Evolutionary conservation across 1,284 basidiomycete species (phyloP).

Genomic region (Boletellus sp.): DNA sequence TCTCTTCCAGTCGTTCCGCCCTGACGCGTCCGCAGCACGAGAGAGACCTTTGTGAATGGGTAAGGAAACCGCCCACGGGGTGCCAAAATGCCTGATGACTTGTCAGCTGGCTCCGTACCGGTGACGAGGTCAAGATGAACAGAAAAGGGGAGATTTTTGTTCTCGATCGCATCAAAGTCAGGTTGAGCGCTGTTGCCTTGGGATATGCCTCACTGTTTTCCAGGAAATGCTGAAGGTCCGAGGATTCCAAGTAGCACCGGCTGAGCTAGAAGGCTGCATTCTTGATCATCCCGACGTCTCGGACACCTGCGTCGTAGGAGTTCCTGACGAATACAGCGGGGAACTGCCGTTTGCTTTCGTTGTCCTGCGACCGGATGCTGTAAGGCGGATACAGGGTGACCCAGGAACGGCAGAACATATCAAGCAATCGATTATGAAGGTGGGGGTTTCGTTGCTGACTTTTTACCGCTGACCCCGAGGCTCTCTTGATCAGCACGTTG

Average conservation of each 20-base stretch:
- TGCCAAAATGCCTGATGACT: constrained; percentile 25
- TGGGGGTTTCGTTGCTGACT: constrained; percentile 12
- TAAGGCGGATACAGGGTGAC: constrained; percentile 35
- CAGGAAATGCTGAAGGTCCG: constrained; percentile 64
- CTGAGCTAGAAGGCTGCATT: constrained; percentile 73
- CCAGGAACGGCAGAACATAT: constrained; percentile 37
- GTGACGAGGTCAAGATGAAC: constrained; percentile 64
- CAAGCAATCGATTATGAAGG: constrained; percentile 42
- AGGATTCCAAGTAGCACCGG: constrained; percentile 64
- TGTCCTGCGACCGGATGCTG: constrained; percentile 47
- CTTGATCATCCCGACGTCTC: constrained; percentile 57
- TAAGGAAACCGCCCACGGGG: constrained; percentile 15
- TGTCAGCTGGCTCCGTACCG: constrained; percentile 67
- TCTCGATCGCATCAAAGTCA: constrained; percentile 67
- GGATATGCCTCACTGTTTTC: not conserved
- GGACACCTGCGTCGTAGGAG: constrained; percentile 66
- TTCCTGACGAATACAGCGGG: constrained; percentile 76
- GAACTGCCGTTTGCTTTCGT: constrained; percentile 76
- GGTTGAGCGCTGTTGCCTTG: not conserved
- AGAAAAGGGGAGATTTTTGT: constrained; percentile 58
- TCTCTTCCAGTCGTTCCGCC: not conserved
- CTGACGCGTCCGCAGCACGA: constrained; percentile 35
- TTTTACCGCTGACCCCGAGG: constrained; percentile 1
- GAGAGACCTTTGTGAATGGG: constrained; percentile 55
- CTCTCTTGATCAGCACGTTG: constrained; percentile 50